These are phyloP conservation scores for Trichoderma sp. DNA, from an alignment of 2,329 filamentous ascomycete genomes.

Conservation along the genomic window DNA sequence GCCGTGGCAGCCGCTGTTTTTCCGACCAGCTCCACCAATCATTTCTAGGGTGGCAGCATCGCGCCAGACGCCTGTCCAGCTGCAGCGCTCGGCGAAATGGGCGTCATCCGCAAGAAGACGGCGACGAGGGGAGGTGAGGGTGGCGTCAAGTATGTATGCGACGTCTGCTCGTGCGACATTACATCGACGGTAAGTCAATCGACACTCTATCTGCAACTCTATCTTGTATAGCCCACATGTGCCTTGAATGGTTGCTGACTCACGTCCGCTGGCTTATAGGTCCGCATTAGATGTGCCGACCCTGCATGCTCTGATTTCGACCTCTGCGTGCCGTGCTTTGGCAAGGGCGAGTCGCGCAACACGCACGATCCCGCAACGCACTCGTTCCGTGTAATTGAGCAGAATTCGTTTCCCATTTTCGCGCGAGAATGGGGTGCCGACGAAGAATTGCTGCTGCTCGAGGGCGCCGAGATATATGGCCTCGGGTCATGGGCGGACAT, in stretches of 20 bases:
- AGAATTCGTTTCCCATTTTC: constrained; percentile 97
- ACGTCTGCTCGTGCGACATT: constrained; percentile 94
- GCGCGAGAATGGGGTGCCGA: constrained; percentile 95
- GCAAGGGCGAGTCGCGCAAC: constrained; percentile 77
- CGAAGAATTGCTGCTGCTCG: constrained; percentile 89
- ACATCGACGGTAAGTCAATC: constrained; percentile 84
- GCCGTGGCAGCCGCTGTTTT: constrained; percentile 22
- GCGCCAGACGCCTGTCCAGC: constrained; percentile 20
- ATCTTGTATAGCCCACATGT: background rate
- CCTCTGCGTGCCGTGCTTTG: constrained; percentile 93
- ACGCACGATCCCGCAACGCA: constrained; percentile 87
- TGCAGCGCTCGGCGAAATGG: constrained; percentile 60
- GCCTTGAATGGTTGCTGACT: constrained; percentile 15
- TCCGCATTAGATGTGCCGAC: constrained; percentile 91
- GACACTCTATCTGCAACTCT: background rate
- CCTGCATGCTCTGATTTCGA: constrained; percentile 89
- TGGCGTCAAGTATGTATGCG: constrained; percentile 94
- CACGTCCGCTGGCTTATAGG: constrained; percentile 54
- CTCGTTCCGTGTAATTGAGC: constrained; percentile 91
- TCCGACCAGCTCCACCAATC: constrained; percentile 25
- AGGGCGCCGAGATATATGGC: constrained; percentile 95
- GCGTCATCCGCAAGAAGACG: constrained; percentile 95
- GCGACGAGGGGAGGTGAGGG: constrained; percentile 82
- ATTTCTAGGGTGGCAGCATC: constrained; percentile 26
- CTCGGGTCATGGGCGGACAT: constrained; percentile 98